Percentiles rank a stretch among this genome's conserved stretches.
phyloP scores from a whole-genome alignment of 1,139 yeast genomes.

The Scheffersomyces lignicola region DNA sequence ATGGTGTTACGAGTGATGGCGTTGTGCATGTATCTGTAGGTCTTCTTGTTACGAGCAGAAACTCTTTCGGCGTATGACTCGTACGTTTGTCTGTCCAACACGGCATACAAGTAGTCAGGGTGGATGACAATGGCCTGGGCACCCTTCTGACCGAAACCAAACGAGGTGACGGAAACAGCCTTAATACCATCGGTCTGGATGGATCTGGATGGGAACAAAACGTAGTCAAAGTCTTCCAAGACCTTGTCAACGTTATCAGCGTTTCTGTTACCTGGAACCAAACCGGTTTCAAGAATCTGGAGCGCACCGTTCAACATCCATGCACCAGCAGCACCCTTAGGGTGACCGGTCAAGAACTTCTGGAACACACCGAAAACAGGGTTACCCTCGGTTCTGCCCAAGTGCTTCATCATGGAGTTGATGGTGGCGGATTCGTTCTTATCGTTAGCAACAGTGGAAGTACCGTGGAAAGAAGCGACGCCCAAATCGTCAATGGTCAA shows the following conservation, averaged over 20 bases:
- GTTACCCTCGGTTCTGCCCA: slow-evolving; percentile 97
- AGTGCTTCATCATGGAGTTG: slow-evolving; percentile 88
- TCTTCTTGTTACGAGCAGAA: slow-evolving; percentile 77
- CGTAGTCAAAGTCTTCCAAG: slow-evolving; percentile 81
- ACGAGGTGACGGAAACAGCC: slow-evolving; percentile 95
- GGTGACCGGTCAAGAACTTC: slow-evolving; percentile 98
- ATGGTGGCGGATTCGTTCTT: slow-evolving; percentile 95
- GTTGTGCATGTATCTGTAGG: slow-evolving; percentile 95
- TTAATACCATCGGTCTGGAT: slow-evolving; percentile 95
- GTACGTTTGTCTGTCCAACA: slow-evolving; percentile 70
- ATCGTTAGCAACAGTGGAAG: slow-evolving; percentile 96
- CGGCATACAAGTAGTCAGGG: slow-evolving; percentile 90
- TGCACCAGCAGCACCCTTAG: slow-evolving; percentile 99
- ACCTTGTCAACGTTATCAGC: slow-evolving; percentile 92
- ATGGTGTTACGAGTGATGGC: slow-evolving; percentile 89
- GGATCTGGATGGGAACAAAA: slow-evolving; percentile 91
- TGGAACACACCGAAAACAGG: slow-evolving; percentile 98
- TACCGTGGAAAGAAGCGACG: slow-evolving; percentile 99
- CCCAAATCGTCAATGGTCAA: slow-evolving; percentile 92
- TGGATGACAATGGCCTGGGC: slow-evolving; percentile 91
- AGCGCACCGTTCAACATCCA: slow-evolving; percentile 99
- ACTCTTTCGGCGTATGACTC: slow-evolving; percentile 72
- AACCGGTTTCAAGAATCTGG: slow-evolving; percentile 87
- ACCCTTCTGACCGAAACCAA: slow-evolving; percentile 99
- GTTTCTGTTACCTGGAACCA: slow-evolving; percentile 98